Percentiles rank a stretch among this genome's conserved stretches.
Conservation (phyloP, 202 grass and related monocot species). For the Saccharum hybrid region DNA sequence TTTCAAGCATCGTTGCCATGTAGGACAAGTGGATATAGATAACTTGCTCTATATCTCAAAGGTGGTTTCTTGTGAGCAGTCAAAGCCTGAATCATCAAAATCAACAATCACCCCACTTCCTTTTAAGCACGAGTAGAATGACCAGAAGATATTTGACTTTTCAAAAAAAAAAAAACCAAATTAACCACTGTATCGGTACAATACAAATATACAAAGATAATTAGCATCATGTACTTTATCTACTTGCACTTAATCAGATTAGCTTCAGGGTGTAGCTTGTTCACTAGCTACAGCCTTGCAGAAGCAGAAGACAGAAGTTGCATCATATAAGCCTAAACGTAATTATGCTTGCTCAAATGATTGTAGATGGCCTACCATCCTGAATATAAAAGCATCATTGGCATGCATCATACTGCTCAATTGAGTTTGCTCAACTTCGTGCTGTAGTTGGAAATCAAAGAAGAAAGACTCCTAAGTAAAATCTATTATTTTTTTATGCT, state of each 20-base stretch:
- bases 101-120: neutral
- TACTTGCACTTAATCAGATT: neutral
- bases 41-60: conserved; percentile 42
- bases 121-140: neutral
- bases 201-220: neutral
- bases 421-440: too few species aligned
- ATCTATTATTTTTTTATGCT: too few species aligned
- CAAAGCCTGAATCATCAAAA: conserved; percentile 33
- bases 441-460: too few species aligned
- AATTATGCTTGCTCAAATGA: conserved; percentile 1
- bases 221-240: neutral
- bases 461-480: too few species aligned
- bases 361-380: too few species aligned
- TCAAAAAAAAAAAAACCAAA: too few species aligned
- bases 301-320: neutral
- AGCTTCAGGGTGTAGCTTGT: neutral
- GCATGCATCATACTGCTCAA: neutral
- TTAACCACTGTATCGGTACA: neutral
- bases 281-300: neutral
- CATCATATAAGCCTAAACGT: neutral
- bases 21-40: conserved; percentile 51
- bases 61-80: conserved; percentile 43
- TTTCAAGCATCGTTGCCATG: conserved; percentile 53
- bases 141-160: neutral
- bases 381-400: conserved; percentile 4